Base-by-base conservation (phyloP, 148 eudicot genomes). In the Rheum nobile region DNA sequence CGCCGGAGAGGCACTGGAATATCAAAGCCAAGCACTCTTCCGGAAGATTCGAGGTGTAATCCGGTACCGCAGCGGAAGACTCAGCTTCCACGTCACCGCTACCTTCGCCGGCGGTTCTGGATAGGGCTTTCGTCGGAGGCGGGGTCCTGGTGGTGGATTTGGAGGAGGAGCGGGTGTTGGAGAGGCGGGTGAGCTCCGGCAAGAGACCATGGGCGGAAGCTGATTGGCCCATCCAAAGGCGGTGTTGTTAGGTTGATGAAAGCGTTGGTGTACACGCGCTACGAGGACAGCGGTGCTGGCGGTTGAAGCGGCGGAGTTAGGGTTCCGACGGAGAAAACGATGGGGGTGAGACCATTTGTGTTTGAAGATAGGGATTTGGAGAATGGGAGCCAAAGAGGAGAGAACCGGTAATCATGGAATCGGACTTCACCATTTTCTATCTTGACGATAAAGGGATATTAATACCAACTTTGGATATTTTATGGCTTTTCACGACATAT, bases 1-100 rank as follows among this genome's bases (percentile, higher is more conserved):
- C 81, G 42, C 79, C 78, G 75, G 79, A 26, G 0, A 83, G 75
- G 19, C 79, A 77, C 44, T 80, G 83, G 38, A 83, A 83, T 7
- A 83, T 69, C 16, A 76, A 34, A 10, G 85, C 83, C 54, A 83
- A 21, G 35, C 85, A 83, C 68, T 83, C 85, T 41, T 83, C 85
- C 22, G 86, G 86, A 17, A 83, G 46, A 14, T 70, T 72, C 7
- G 69, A 75, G 28, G 73, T 80, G 80, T 72, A 78, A 38, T 83
- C 84, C 11, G 42, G 39, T 10, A 1, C 14, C 21, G 6, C 39
- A 6, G 21, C 54, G 21, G 41, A 3, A 41, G 43, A 41, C 10
- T 41, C 43, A 4, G 43, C 5, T 34, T 65, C 70, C 4, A 4
- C 34, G 7, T 29, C 67, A 3, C 35, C 34, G 35, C 6, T 29